Conservation (phyloP, 2,329 filamentous ascomycete species). For the Nothophaeocryptopus gaeumannii region DNA sequence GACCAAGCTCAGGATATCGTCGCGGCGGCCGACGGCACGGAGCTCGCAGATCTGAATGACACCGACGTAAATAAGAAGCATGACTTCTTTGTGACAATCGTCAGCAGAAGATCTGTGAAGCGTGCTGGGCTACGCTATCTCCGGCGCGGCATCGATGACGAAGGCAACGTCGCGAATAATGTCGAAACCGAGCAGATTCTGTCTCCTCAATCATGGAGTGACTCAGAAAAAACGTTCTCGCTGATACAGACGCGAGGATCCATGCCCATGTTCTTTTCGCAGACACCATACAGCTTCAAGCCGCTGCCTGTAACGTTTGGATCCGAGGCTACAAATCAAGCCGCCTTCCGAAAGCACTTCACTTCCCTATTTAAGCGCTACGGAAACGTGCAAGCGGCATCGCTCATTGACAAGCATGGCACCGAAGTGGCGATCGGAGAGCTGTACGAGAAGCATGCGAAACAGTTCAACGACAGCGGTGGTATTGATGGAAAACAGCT, state of each 20-base stretch:
- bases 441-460: conserved; percentile 68
- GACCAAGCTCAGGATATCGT: conserved; percentile 30
- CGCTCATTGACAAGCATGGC: conserved; percentile 83
- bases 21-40: conserved; percentile 20
- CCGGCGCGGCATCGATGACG: conserved; percentile 83
- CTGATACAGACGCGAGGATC: conserved; percentile 87
- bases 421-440: conserved; percentile 77
- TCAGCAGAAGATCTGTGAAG: conserved; percentile 84
- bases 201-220: conserved; percentile 65
- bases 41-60: conserved; percentile 11
- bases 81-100: conserved; percentile 76
- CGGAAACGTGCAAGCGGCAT: conserved; percentile 73
- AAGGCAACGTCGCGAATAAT: conserved; percentile 81
- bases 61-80: conserved; percentile 21
- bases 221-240: conserved; percentile 65
- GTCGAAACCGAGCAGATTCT: conserved; percentile 96
- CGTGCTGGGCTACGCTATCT: conserved; percentile 87
- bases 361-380: conserved; percentile 66
- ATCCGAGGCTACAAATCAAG: conserved; percentile 72
- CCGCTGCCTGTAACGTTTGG: conserved; percentile 80
- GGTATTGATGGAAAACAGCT: conserved; percentile 54
- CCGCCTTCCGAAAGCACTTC: conserved; percentile 79
- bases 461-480: conserved; percentile 63
- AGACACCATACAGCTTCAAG: conserved; percentile 90
- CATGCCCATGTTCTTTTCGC: conserved; percentile 92